Evolutionary conservation across 73 alveolate genomes (phyloP).

Genomic region (Paramecium caudatum): DNA sequence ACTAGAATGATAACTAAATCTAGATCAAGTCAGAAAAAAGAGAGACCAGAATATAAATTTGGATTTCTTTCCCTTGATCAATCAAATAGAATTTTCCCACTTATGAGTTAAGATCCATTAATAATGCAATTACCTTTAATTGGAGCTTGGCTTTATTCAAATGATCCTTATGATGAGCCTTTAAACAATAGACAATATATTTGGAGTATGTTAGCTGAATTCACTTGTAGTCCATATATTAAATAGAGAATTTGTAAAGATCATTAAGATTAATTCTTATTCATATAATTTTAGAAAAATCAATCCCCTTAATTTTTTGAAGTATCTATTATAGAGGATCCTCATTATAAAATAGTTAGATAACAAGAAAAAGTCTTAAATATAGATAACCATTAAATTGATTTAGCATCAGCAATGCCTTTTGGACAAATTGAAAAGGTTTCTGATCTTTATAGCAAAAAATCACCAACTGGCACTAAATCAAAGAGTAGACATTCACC

Average conservation of each 20-base stretch:
- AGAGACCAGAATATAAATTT: conserved; percentile 41
- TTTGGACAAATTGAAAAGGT: not conserved
- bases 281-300: conserved; percentile 40
- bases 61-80: conserved; percentile 58
- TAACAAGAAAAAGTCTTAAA: not conserved
- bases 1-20: conserved; percentile 62
- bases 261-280: conserved; percentile 50
- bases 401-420: conserved; percentile 42
- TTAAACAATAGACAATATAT: conserved; percentile 34
- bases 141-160: conserved; percentile 59
- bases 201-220: conserved; percentile 52
- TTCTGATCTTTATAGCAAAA: not conserved
- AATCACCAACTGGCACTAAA: too few relatives aligned
- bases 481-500: too few relatives aligned
- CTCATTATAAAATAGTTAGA: conserved; percentile 27
- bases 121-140: conserved; percentile 47
- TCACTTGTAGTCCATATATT: not conserved
- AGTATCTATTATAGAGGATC: conserved; percentile 16
- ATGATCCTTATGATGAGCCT: conserved; percentile 67
- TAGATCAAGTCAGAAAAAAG: conserved; percentile 60
- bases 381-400: conserved; percentile 43
- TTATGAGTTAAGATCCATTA: conserved; percentile 60
- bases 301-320: conserved; percentile 60
- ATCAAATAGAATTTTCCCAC: conserved; percentile 44
- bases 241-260: conserved; percentile 48